Evolutionary conservation across 2,329 filamentous ascomycete species (phyloP).

Genomic region (Cladosporium sp.): DNA sequence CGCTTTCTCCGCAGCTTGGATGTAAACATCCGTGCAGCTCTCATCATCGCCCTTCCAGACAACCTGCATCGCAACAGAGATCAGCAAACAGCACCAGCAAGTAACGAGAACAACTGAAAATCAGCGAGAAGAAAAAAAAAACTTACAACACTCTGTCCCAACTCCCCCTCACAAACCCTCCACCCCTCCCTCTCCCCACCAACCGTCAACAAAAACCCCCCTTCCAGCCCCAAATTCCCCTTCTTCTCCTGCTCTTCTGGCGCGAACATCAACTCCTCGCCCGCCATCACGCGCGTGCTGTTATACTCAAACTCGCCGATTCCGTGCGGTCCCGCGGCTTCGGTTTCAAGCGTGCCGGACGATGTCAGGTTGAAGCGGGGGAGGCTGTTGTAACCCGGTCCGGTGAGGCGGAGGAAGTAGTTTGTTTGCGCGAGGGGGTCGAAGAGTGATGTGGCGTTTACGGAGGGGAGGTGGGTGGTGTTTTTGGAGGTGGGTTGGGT

Average conservation of each 20-base stretch:
- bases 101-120: background rate
- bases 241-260: slow-evolving; percentile 23
- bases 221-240: slow-evolving; percentile 33
- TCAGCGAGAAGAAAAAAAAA: background rate
- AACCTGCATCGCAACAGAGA: slow-evolving; percentile 27
- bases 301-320: slow-evolving; percentile 30
- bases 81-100: background rate
- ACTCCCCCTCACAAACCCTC: slow-evolving; percentile 35
- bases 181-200: slow-evolving; percentile 34
- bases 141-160: slow-evolving; percentile 33
- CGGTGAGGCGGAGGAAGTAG: slow-evolving; percentile 36
- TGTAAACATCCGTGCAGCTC: slow-evolving; percentile 34
- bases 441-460: slow-evolving; percentile 37
- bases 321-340: slow-evolving; percentile 27
- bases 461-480: too few species aligned
- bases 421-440: slow-evolving; percentile 31
- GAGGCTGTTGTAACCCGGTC: slow-evolving; percentile 35
- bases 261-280: slow-evolving; percentile 32
- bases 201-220: slow-evolving; percentile 36
- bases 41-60: slow-evolving; percentile 35
- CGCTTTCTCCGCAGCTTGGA: slow-evolving; percentile 35
- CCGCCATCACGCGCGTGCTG: slow-evolving; percentile 26
- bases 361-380: slow-evolving; percentile 35
- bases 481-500: slow-evolving; percentile 31
- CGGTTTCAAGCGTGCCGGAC: slow-evolving; percentile 31